These are phyloP conservation scores for Microbotryomycetes sp. DNA, from an alignment of 1,284 basidiomycete genomes.

Conservation along the genomic window DNA sequence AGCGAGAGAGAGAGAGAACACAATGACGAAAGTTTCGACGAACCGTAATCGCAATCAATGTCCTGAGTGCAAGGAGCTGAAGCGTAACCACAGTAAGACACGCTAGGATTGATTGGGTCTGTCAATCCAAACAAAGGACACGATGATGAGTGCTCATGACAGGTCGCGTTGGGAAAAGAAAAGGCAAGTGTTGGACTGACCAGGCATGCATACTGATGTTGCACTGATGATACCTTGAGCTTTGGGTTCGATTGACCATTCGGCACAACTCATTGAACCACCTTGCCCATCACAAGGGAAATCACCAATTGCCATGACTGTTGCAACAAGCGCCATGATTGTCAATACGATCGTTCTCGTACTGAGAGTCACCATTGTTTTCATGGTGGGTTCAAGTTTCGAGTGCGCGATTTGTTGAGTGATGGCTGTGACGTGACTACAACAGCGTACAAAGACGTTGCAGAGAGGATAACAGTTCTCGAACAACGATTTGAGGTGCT, in stretches of 20 bases:
- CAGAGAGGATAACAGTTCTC: too few species aligned
- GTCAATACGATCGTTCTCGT: too few species aligned
- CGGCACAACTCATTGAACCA: slow-evolving; percentile 21
- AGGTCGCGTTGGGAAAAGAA: neutral
- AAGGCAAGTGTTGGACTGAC: slow-evolving; percentile 5
- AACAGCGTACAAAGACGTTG: too few species aligned
- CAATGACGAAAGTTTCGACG: neutral
- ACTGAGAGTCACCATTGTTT: too few species aligned
- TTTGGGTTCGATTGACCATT: slow-evolving; percentile 16
- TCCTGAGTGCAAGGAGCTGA: slow-evolving; percentile 21
- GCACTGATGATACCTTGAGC: slow-evolving; percentile 27
- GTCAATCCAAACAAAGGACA: neutral
- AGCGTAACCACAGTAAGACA: slow-evolving; percentile 34
- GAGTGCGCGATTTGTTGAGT: too few species aligned
- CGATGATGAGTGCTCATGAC: neutral
- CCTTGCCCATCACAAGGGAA: slow-evolving; percentile 27
- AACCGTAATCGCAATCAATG: slow-evolving; percentile 34
- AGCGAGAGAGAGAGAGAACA: too few species aligned
- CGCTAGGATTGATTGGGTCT: slow-evolving; percentile 30
- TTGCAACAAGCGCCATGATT: neutral
- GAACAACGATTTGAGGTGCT: too few species aligned
- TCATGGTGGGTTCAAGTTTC: too few species aligned
- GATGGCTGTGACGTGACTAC: too few species aligned
- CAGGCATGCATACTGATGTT: slow-evolving; percentile 24
- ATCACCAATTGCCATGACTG: slow-evolving; percentile 30